These are phyloP conservation scores for Bombardia bombarda DNA, from an alignment of 495 filamentous ascomycete genomes.

Conservation along the genomic window DNA sequence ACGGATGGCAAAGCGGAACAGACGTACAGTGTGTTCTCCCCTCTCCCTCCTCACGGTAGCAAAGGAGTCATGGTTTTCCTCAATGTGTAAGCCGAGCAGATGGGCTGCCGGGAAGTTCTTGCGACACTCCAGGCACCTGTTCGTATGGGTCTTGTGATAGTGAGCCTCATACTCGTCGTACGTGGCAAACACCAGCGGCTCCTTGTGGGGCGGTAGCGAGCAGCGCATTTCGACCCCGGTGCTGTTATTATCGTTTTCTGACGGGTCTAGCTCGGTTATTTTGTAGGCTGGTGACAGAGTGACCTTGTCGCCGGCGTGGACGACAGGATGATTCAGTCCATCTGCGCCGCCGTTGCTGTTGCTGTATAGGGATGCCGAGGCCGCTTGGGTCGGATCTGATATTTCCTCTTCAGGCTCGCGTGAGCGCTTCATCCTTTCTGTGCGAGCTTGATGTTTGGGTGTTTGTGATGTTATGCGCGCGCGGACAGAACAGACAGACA, in stretches of 20 bases:
- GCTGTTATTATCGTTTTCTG: slow-evolving; percentile 8
- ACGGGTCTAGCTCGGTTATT: slow-evolving; percentile 34
- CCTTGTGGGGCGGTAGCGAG: slow-evolving; percentile 68
- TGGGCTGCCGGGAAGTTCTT: slow-evolving; percentile 68
- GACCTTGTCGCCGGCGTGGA: neutral
- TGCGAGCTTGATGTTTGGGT: no score
- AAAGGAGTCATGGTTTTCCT: slow-evolving; percentile 85
- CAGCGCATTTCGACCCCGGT: slow-evolving; percentile 55
- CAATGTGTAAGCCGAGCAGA: slow-evolving; percentile 77
- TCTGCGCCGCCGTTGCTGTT: neutral
- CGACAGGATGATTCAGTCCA: neutral
- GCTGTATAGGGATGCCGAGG: neutral
- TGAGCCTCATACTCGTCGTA: slow-evolving; percentile 84
- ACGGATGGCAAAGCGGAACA: neutral
- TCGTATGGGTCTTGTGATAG: slow-evolving; percentile 70
- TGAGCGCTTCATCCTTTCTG: slow-evolving; percentile 49
- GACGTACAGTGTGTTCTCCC: slow-evolving; percentile 78
- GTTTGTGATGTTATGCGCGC: no score
- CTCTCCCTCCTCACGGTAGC: slow-evolving; percentile 58
- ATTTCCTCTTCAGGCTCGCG: slow-evolving; percentile 39
- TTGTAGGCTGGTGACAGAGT: slow-evolving; percentile 28
- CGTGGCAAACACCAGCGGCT: slow-evolving; percentile 57
- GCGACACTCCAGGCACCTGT: slow-evolving; percentile 74
- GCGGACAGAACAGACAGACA: no score
- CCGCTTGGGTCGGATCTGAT: slow-evolving; percentile 7